Evolutionary conservation across 1,284 basidiomycete species (phyloP), one percentile per base, ranked within the genome.

Genomic region (Coniferiporia weirii): DNA sequence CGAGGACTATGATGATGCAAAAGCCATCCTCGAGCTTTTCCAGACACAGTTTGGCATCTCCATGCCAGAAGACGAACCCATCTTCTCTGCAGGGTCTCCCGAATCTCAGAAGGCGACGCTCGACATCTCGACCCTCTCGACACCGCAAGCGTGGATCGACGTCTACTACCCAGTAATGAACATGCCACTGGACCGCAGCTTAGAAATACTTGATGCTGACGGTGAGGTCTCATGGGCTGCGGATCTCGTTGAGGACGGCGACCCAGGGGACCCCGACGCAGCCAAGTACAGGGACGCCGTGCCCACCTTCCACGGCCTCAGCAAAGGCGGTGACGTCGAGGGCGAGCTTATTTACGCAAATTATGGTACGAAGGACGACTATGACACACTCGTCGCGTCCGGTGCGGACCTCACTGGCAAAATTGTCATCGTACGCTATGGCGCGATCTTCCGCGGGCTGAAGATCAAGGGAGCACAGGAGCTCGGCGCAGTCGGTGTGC

Each of bases 371-470:
- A 89, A 89, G 71, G 80, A 85, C 67, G 92, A 95, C 69, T 93
- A 88, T 66, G 86, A 85, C 38, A 72, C 79, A 32, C 79, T 91
- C 7, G 73, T 79, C 43, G 71, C 71, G 32, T 69, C 75, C 67
- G 92, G 93, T 5, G 78, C 85, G 50, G 79, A 93, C 67, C 76
- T 96, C 57, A 86, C 79, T 0, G 93, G 87, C 57, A 91, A 89
- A 67, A 86, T 98, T 60, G 88, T 87, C n/a, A 76, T 98, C 12
- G 82, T 82, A 55, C 87, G 93, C 56, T 98, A 98, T 69, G 95
- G 93, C 32, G 71, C 54, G 22, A 75, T 83, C 59, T 93, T 93
- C 78, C 87, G 95, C 64, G 96, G 95, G 13, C 77, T 98, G 27
- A 89, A 89, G 76, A 78, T 93, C 56, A 82, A 91, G 75, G 82